Percentiles rank a stretch among this genome's conserved stretches.
phyloP scores from a whole-genome alignment of 805 yeast genomes.

The Candida mattraensis region DNA sequence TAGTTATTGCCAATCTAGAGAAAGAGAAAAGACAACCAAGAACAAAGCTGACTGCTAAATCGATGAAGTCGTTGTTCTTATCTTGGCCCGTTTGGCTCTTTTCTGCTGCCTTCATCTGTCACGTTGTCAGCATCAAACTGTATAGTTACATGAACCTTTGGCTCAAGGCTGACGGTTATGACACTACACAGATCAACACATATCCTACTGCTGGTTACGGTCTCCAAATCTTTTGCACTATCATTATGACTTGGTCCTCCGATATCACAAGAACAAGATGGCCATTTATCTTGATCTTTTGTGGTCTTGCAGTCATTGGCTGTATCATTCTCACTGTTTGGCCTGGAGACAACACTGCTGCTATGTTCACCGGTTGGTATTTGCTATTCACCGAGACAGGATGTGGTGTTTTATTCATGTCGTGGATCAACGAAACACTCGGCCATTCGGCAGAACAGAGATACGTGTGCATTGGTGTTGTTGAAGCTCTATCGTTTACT shows the following conservation, averaged over 20 bases:
- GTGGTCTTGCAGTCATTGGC: constrained; percentile 22
- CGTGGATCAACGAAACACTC: constrained; percentile 32
- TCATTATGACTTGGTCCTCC: constrained; percentile 29
- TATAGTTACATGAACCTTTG: constrained; percentile 32
- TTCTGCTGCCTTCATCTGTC: constrained; percentile 21
- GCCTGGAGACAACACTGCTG: constrained; percentile 19
- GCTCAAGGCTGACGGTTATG: constrained; percentile 29
- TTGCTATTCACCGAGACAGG: constrained; percentile 24
- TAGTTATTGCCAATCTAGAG: constrained; percentile 12
- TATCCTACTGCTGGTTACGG: constrained; percentile 37
- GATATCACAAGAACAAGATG: constrained; percentile 32
- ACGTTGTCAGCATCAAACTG: constrained; percentile 20
- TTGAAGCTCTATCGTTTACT: constrained; percentile 33
- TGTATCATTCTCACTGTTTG: constrained; percentile 18
- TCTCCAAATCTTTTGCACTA: constrained; percentile 28
- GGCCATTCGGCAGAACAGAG: constrained; percentile 28
- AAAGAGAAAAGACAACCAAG: constrained; percentile 16
- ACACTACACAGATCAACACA: constrained; percentile 28
- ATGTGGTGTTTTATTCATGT: constrained; percentile 24
- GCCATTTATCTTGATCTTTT: constrained; percentile 25
- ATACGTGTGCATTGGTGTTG: constrained; percentile 31
- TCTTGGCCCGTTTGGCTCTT: constrained; percentile 22
- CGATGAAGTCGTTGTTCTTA: constrained; percentile 12
- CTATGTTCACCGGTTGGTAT: constrained; percentile 28
- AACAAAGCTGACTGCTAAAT: constrained; percentile 9